Conservation (phyloP, 2,329 filamentous ascomycete species). For the Cladosporium sp. region DNA sequence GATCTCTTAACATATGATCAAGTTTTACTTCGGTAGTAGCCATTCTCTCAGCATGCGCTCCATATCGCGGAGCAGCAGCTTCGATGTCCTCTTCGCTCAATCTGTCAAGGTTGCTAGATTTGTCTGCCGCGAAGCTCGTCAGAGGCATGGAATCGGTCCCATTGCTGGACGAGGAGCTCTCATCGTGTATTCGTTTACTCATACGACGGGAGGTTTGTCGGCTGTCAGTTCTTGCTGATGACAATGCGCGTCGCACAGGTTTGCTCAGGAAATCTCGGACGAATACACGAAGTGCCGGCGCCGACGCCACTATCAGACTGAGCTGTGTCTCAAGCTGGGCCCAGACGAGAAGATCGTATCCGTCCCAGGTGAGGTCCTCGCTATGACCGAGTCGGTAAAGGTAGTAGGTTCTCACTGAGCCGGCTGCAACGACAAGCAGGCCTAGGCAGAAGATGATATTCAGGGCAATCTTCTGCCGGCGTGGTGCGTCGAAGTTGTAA, state of each 20-base stretch:
- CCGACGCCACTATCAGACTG: too few relatives aligned
- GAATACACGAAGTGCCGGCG: slow-evolving; percentile 24
- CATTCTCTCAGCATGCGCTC: background rate
- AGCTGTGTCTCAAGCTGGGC: slow-evolving; percentile 26
- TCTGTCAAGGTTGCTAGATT: background rate
- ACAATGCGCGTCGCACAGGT: slow-evolving; percentile 15
- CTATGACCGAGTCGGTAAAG: slow-evolving; percentile 21
- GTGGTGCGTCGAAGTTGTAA: slow-evolving; percentile 40
- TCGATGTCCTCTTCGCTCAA: background rate
- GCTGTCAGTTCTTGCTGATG: slow-evolving; percentile 11
- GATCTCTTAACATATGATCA: background rate
- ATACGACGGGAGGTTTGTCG: background rate
- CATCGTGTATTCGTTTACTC: background rate
- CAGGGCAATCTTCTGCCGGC: slow-evolving; percentile 35
- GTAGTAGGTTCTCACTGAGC: slow-evolving; percentile 31
- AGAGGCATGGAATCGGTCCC: background rate
- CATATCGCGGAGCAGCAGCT: background rate
- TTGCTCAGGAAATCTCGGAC: slow-evolving; percentile 16
- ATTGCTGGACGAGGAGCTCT: background rate
- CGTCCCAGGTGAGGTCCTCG: slow-evolving; percentile 20
- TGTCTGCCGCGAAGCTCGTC: background rate
- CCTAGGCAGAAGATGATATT: slow-evolving; percentile 24
- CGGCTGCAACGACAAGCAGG: slow-evolving; percentile 29
- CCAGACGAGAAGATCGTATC: slow-evolving; percentile 26
- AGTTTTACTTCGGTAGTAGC: background rate